Conservation (phyloP, 768 basidiomycete genomes). For the Mycena crocata region DNA sequence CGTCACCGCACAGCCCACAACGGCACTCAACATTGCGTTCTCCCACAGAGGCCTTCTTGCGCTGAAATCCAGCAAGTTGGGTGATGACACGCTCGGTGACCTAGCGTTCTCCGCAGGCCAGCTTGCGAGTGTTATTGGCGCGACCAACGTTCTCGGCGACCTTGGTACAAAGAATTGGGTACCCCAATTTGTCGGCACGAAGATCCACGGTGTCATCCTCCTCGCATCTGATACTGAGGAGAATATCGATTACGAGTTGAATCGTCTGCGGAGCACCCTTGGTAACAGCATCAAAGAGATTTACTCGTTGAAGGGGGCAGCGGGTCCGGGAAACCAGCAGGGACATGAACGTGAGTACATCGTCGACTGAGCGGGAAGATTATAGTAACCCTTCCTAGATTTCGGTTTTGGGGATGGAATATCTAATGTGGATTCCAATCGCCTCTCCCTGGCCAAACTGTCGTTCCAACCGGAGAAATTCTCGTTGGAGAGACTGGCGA, state of each 20-base stretch:
- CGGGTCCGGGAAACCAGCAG: slow-evolving; percentile 36
- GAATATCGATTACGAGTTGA: slow-evolving; percentile 22
- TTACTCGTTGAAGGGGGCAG: slow-evolving; percentile 31
- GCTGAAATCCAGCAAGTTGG: slow-evolving; percentile 24
- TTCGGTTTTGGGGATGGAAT: slow-evolving; percentile 40
- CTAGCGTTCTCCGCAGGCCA: slow-evolving; percentile 27
- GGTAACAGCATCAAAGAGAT: slow-evolving; percentile 26
- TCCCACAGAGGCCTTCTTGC: slow-evolving; percentile 31
- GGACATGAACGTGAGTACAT: slow-evolving; percentile 45
- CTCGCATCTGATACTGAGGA: slow-evolving; percentile 32
- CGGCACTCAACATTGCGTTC: slow-evolving; percentile 40
- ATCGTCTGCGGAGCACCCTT: slow-evolving; percentile 20
- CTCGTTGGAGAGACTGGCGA: slow-evolving; percentile 44
- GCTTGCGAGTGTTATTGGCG: not conserved
- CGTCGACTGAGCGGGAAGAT: slow-evolving; percentile 22
- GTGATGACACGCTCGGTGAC: slow-evolving; percentile 32
- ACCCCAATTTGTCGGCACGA: slow-evolving; percentile 21
- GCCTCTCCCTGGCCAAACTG: slow-evolving; percentile 26
- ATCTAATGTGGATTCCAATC: slow-evolving; percentile 33
- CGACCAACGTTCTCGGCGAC: slow-evolving; percentile 32
- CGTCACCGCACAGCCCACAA: slow-evolving; percentile 23
- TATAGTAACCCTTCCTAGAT: slow-evolving; percentile 7
- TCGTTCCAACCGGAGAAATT: slow-evolving; percentile 29
- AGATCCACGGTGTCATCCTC: slow-evolving; percentile 36
- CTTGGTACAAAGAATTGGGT: slow-evolving; percentile 32